phyloP scores from a whole-genome alignment of 352 stramenopile genomes.

The Elongisporangium undulatum region DNA sequence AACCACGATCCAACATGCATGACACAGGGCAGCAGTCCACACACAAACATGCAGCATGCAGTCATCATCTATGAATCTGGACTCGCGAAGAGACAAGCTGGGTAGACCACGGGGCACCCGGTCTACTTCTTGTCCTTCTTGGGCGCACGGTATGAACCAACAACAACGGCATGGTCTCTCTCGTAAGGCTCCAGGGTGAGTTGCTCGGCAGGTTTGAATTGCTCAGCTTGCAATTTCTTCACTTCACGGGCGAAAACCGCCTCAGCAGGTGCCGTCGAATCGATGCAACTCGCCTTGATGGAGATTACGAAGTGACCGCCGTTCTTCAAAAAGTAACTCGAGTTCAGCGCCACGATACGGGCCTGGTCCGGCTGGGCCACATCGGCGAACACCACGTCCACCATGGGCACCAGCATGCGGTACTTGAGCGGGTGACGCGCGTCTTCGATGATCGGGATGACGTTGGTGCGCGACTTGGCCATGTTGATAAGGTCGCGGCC shows the following conservation, averaged over 20 bases:
- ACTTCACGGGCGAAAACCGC: slow-evolving; percentile 97
- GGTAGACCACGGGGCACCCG: slow-evolving; percentile 1
- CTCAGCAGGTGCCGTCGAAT: slow-evolving; percentile 97
- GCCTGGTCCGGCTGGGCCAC: slow-evolving; percentile 99
- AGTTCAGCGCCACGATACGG: slow-evolving; percentile 98
- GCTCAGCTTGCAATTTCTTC: slow-evolving; percentile 97
- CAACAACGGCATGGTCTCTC: slow-evolving; percentile 98
- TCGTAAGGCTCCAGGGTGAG: slow-evolving; percentile 99
- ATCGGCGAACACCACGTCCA: slow-evolving; percentile 99
- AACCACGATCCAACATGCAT: slow-evolving; percentile 8
- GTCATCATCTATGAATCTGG: slow-evolving; percentile 23
- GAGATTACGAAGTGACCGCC: slow-evolving; percentile 99
- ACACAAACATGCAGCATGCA: slow-evolving; percentile 3
- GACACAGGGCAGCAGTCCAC: background rate
- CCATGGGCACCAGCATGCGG: slow-evolving; percentile 98
- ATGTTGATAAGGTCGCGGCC: slow-evolving; percentile 99
- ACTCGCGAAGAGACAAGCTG: slow-evolving; percentile 13
- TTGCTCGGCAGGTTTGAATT: slow-evolving; percentile 99
- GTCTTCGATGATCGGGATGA: slow-evolving; percentile 99
- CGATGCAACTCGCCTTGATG: slow-evolving; percentile 99
- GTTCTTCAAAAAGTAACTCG: slow-evolving; percentile 99
- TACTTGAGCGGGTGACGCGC: slow-evolving; percentile 98
- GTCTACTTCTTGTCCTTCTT: slow-evolving; percentile 93
- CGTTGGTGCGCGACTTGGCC: slow-evolving; percentile 98
- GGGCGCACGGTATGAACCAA: slow-evolving; percentile 93